Base-by-base conservation (phyloP, 352 stramenopile species). In the Phytophthora macrochlamydospora region DNA sequence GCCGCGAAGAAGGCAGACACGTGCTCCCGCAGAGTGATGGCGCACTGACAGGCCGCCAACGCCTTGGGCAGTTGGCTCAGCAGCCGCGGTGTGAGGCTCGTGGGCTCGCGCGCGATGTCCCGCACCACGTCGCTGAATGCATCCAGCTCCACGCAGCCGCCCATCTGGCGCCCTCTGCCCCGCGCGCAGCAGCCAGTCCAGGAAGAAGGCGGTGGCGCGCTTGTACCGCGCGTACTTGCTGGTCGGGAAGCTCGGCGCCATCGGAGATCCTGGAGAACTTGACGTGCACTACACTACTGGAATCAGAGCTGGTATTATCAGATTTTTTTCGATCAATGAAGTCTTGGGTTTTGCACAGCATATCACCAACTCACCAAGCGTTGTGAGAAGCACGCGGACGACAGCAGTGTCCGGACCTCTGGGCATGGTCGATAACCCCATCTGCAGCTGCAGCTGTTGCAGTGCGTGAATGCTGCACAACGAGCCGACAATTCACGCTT, bases 11-110 rank as follows among this genome's bases (percentile, higher is more conserved):
- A 66, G 11, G 12, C 28, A 14, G 62, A 43, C 12, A 69, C 57
- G 51, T 62, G 58, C 43, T 75, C 42, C 2, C 57, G 52, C 13
- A 75, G 44, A 4, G 67, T 67, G 62, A 71, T 65, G 29, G 56
- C 56, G 24, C 51, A 59, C 24, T 65, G 62, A 24, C 62, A 75
- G 35, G 62, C 53, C 0, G 56, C 57, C 14, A 75, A 62, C 28
- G 67, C 62, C 42, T 67, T 67, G 38, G 56, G 56, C 7, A 75
- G 57, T 29, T 60, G 45, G 7, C 37, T 48, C 43, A 69, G 68
- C 28, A 72, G 48, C 33, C 50, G 48, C 7, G 62, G 67, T 7
- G 67, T 65, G 14, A 75, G 62, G 3, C 37, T 32, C 2, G 57
- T 14, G 0, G 53, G 62, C 31, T 54, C 31, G 24, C 40, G 24